A percentile compares a stretch with the other conserved stretches of the same genome.
Conservation (phyloP, 495 filamentous ascomycete genomes). For the Tuber calosporum region DNA sequence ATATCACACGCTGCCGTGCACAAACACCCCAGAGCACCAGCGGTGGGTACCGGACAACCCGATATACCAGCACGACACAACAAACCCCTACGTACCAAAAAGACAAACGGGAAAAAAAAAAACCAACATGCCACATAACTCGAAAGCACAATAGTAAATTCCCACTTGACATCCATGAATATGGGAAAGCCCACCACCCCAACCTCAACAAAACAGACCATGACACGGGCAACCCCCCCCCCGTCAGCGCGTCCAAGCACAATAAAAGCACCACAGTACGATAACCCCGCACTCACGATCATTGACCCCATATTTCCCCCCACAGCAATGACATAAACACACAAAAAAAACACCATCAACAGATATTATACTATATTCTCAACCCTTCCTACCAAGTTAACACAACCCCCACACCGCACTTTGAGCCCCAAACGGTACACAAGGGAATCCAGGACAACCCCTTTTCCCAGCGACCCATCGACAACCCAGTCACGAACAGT, state of each 20-base stretch:
- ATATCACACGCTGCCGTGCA: neutral
- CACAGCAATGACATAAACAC: too few relatives aligned
- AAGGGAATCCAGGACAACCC: too few relatives aligned
- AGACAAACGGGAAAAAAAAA: neutral
- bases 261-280: neutral
- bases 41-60: neutral
- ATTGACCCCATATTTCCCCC: too few relatives aligned
- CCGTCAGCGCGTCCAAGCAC: neutral
- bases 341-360: too few relatives aligned
- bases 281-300: neutral
- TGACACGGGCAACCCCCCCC: too few relatives aligned
- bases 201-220: neutral
- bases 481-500: too few relatives aligned
- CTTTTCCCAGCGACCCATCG: too few relatives aligned
- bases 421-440: too few relatives aligned
- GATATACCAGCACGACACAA: neutral
- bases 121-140: neutral
- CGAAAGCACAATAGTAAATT: neutral
- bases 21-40: neutral
- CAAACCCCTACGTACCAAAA: neutral
- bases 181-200: neutral
- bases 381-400: too few relatives aligned
- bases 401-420: too few relatives aligned
- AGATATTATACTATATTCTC: too few relatives aligned
- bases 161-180: neutral